Conservation (phyloP, 2,329 filamentous ascomycete genomes). For the Aspergillus calidoustus region DNA sequence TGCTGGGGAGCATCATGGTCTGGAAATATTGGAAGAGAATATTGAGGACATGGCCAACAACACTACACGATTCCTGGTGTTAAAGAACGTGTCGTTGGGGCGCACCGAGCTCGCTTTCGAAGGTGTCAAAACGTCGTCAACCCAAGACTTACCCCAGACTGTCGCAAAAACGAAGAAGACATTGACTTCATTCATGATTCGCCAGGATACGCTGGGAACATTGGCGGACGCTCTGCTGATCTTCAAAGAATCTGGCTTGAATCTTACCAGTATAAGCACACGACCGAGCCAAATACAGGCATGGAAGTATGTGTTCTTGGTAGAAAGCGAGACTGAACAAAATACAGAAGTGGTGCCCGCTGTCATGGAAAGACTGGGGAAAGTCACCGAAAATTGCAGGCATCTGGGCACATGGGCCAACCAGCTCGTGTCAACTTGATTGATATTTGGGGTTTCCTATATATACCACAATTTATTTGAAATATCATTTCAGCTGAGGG, state of each 20-base stretch:
- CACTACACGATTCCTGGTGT: slow-evolving; percentile 53
- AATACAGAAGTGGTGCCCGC: slow-evolving; percentile 34
- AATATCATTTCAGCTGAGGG: neutral
- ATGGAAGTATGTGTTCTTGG: slow-evolving; percentile 94
- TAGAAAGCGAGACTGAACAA: slow-evolving; percentile 70
- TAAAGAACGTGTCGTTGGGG: slow-evolving; percentile 42
- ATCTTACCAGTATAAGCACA: slow-evolving; percentile 89
- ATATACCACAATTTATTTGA: neutral
- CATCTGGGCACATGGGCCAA: slow-evolving; percentile 49
- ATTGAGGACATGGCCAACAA: slow-evolving; percentile 54
- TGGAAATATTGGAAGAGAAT: slow-evolving; percentile 66
- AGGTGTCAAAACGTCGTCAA: slow-evolving; percentile 17
- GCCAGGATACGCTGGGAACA: slow-evolving; percentile 77
- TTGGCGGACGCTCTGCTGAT: slow-evolving; percentile 79
- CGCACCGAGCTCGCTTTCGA: slow-evolving; percentile 27
- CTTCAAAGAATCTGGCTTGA: slow-evolving; percentile 74
- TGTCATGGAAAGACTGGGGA: slow-evolving; percentile 38
- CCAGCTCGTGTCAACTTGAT: slow-evolving; percentile 27
- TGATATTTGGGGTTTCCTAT: neutral
- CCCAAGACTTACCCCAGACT: slow-evolving; percentile 1
- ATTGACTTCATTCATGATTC: slow-evolving; percentile 80
- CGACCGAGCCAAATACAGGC: slow-evolving; percentile 73
- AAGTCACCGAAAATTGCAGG: slow-evolving; percentile 45
- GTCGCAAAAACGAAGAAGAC: slow-evolving; percentile 54
- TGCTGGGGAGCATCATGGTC: slow-evolving; percentile 69